Conservation (phyloP, 2,329 filamentous ascomycete genomes). For the Aspergillus fijiensis region DNA sequence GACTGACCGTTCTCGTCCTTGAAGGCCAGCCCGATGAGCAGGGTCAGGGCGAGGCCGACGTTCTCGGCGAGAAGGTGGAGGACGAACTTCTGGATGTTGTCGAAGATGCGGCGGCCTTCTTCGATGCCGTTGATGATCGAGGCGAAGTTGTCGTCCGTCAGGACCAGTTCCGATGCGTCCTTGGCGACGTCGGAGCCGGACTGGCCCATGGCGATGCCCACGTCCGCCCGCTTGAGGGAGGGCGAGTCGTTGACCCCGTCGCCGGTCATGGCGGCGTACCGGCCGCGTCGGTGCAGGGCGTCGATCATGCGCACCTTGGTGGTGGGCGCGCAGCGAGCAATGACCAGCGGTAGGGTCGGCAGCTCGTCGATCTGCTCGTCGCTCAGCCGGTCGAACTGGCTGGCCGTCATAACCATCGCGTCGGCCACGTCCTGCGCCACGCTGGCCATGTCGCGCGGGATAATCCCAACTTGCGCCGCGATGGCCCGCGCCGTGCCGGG, state of each 20-base stretch:
- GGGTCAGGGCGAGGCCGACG: conserved; percentile 76
- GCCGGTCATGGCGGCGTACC: conserved; percentile 83
- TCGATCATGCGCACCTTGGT: conserved; percentile 87
- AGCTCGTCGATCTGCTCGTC: conserved; percentile 69
- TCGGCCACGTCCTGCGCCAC: conserved; percentile 64
- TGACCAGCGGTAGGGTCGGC: conserved; percentile 56
- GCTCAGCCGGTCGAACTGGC: conserved; percentile 73
- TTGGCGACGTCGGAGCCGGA: conserved; percentile 84
- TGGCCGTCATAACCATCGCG: conserved; percentile 71
- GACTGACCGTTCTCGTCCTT: conserved; percentile 70
- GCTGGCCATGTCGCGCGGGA: conserved; percentile 61
- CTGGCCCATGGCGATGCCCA: conserved; percentile 83
- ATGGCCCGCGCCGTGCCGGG: conserved; percentile 76
- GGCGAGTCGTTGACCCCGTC: conserved; percentile 88
- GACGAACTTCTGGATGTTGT: conserved; percentile 88
- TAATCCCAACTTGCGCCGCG: conserved; percentile 74
- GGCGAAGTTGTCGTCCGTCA: conserved; percentile 83
- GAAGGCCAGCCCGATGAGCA: conserved; percentile 79
- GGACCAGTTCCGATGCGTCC: conserved; percentile 61
- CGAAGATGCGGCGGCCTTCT: conserved; percentile 81
- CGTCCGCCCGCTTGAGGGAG: conserved; percentile 75
- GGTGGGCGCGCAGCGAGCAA: conserved; percentile 59
- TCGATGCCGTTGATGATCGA: conserved; percentile 81
- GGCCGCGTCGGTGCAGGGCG: conserved; percentile 54
- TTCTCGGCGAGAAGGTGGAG: conserved; percentile 78